phyloP scores from a whole-genome alignment of 2,329 filamentous ascomycete species.

The Diplodia intermedia region DNA sequence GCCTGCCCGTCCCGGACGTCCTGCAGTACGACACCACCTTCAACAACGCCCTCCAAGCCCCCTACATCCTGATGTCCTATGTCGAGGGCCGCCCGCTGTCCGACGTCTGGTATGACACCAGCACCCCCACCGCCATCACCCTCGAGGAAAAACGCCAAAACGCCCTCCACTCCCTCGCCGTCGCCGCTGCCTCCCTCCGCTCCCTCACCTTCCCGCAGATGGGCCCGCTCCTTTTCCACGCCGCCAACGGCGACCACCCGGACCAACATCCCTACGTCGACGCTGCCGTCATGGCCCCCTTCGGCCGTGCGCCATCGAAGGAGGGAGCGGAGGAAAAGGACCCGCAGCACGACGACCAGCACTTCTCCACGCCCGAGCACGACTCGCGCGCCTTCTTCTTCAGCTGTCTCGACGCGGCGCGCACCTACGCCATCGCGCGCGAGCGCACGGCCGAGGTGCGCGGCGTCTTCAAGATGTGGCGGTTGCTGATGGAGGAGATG shows the following conservation, averaged over 20 bases:
- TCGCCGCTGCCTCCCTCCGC: not conserved
- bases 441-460: not conserved
- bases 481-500: not conserved
- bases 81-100: slow-evolving; percentile 34
- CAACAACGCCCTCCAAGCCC: slow-evolving; percentile 35
- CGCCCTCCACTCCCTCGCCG: slow-evolving; percentile 10
- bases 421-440: slow-evolving; percentile 2
- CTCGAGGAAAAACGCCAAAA: slow-evolving; percentile 12
- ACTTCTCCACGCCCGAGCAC: slow-evolving; percentile 3
- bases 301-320: not conserved
- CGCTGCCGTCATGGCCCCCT: slow-evolving; percentile 12
- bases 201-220: slow-evolving; percentile 1
- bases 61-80: slow-evolving; percentile 37
- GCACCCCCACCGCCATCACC: not conserved
- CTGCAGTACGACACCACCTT: slow-evolving; percentile 34
- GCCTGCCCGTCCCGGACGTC: slow-evolving; percentile 36
- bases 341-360: not conserved
- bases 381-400: not conserved
- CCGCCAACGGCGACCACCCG: not conserved
- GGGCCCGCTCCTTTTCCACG: slow-evolving; percentile 3
- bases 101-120: slow-evolving; percentile 35
- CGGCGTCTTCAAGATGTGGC: not conserved
- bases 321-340: not conserved
- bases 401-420: slow-evolving; percentile 1
- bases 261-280: not conserved